phyloP scores from a whole-genome alignment of 805 yeast genomes.

The Candida manassasensis region DNA sequence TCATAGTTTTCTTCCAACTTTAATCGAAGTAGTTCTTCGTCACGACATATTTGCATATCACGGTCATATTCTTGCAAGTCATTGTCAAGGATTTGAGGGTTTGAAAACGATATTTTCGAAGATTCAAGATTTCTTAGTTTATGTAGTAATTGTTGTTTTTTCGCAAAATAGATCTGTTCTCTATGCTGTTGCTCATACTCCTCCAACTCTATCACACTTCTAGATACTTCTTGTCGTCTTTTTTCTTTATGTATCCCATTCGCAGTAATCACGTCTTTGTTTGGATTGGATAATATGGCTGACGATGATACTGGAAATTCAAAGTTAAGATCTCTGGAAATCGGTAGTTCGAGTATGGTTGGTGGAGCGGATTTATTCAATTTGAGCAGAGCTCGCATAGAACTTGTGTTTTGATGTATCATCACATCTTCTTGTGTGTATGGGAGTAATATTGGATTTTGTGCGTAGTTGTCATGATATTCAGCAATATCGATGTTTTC shows the following conservation, averaged over 20 bases:
- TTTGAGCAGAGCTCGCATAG: background rate
- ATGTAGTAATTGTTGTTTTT: constrained; percentile 21
- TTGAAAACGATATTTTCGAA: constrained; percentile 21
- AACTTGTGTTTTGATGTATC: background rate
- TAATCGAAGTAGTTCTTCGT: constrained; percentile 29
- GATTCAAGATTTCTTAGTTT: constrained; percentile 21
- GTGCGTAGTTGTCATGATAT: constrained; percentile 15
- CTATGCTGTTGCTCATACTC: constrained; percentile 14
- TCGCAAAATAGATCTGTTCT: constrained; percentile 15
- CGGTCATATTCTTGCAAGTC: constrained; percentile 21
- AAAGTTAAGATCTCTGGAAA: constrained; percentile 1
- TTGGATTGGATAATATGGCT: constrained; percentile 3
- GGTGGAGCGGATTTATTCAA: background rate
- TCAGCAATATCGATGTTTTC: constrained; percentile 19
- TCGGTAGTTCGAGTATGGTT: background rate
- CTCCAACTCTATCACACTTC: constrained; percentile 15
- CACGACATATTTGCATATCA: constrained; percentile 21
- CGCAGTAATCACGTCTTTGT: constrained; percentile 11
- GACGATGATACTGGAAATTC: background rate
- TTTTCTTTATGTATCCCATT: constrained; percentile 17
- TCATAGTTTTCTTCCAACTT: constrained; percentile 30
- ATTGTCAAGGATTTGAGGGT: constrained; percentile 20
- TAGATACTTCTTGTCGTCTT: constrained; percentile 18
- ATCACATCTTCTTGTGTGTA: background rate
- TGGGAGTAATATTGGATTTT: background rate